phyloP scores from a whole-genome alignment of 257 asterid genomes.

The Nicotiana sylvestris region DNA sequence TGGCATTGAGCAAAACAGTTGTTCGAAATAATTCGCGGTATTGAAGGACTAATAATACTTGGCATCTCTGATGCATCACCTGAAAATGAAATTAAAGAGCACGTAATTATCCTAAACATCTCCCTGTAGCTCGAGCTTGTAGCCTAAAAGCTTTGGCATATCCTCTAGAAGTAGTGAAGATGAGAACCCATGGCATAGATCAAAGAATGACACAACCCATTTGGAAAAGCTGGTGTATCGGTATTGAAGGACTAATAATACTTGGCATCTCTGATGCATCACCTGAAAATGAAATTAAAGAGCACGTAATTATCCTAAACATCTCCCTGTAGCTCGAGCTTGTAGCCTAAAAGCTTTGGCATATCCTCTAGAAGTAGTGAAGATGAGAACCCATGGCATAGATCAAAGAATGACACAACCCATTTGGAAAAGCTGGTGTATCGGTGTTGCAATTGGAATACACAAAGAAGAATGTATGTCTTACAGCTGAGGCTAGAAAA shows the following conservation, averaged over 20 bases:
- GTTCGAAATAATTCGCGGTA: background rate
- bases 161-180: background rate
- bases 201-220: background rate
- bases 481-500: too few relatives aligned
- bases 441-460: background rate
- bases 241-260: background rate
- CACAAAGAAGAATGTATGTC: too few relatives aligned
- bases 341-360: background rate
- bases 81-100: slow-evolving; percentile 5
- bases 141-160: background rate
- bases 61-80: background rate
- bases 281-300: background rate
- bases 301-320: background rate
- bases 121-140: background rate
- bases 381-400: background rate
- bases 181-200: background rate
- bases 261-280: too few relatives aligned
- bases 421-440: slow-evolving; percentile 7
- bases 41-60: background rate
- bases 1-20: background rate
- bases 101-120: background rate
- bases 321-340: background rate
- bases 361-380: background rate
- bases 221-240: slow-evolving; percentile 3
- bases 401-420: background rate